phyloP scores from a whole-genome alignment of 805 yeast genomes.

The Myxozyma udenii region DNA sequence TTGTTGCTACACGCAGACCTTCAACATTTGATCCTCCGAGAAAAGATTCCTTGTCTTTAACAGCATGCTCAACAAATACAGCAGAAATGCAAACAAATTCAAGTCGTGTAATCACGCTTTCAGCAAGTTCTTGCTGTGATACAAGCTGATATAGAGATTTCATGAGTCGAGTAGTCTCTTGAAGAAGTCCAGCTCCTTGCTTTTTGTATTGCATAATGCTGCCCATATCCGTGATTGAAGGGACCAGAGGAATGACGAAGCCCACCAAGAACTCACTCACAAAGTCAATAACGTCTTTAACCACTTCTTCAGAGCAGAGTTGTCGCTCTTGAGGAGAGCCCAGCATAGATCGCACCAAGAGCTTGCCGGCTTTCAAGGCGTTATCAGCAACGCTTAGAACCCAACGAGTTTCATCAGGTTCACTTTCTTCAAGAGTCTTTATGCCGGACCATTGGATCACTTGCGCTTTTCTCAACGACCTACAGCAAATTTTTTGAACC shows the following conservation, averaged over 20 bases:
- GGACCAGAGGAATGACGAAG: slow-evolving; percentile 14
- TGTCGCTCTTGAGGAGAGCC: slow-evolving; percentile 23
- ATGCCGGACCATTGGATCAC: slow-evolving; percentile 11
- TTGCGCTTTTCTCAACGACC: slow-evolving; percentile 11
- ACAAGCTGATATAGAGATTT: slow-evolving; percentile 8
- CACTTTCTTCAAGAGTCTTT: not conserved
- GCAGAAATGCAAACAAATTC: slow-evolving; percentile 51
- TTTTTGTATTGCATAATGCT: slow-evolving; percentile 4
- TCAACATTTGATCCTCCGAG: slow-evolving; percentile 34
- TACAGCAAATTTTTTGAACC: slow-evolving; percentile 18
- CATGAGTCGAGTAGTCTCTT: slow-evolving; percentile 17
- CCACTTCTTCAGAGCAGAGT: slow-evolving; percentile 23
- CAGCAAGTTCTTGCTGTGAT: slow-evolving; percentile 41
- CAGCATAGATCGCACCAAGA: slow-evolving; percentile 19
- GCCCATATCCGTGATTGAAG: slow-evolving; percentile 13
- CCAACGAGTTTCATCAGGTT: not conserved
- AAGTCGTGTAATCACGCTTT: slow-evolving; percentile 53
- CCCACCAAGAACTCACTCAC: slow-evolving; percentile 11
- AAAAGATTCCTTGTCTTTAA: slow-evolving; percentile 33
- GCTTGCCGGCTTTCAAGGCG: slow-evolving; percentile 19
- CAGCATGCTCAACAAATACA: slow-evolving; percentile 43
- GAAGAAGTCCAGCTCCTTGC: slow-evolving; percentile 13
- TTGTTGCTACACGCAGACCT: slow-evolving; percentile 34
- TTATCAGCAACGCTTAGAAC: slow-evolving; percentile 9
- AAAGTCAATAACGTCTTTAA: slow-evolving; percentile 20